Evolutionary conservation across 1,284 basidiomycete genomes (phyloP).

Genomic region (Coriolopsis trogii): DNA sequence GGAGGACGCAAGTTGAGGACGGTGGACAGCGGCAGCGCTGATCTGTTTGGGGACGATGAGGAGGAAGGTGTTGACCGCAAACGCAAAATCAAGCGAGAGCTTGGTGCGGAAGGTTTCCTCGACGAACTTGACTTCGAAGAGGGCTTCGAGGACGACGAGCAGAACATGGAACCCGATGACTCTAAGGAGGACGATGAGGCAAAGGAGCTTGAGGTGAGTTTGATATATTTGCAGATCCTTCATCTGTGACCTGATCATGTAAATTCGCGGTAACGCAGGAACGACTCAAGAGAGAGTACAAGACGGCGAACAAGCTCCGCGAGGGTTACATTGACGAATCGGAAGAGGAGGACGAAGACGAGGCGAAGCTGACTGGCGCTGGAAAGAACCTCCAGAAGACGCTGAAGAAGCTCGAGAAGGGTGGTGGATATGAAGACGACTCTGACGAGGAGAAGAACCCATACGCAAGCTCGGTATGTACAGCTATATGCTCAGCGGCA

Average conservation of each 20-base stretch:
- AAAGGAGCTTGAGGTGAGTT: slow-evolving; percentile 79
- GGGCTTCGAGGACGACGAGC: slow-evolving; percentile 87
- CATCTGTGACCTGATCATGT: neutral
- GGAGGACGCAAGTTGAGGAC: slow-evolving; percentile 64
- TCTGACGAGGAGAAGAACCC: slow-evolving; percentile 82
- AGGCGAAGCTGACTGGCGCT: slow-evolving; percentile 61
- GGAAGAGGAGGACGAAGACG: slow-evolving; percentile 70
- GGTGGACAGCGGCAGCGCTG: slow-evolving; percentile 60
- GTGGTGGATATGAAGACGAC: slow-evolving; percentile 74
- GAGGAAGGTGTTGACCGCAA: slow-evolving; percentile 54
- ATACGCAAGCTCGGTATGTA: slow-evolving; percentile 73
- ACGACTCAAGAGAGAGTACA: slow-evolving; percentile 82
- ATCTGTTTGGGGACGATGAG: slow-evolving; percentile 68
- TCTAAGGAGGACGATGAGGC: slow-evolving; percentile 80
- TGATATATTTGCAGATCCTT: neutral
- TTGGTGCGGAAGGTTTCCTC: slow-evolving; percentile 71
- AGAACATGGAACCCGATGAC: slow-evolving; percentile 72
- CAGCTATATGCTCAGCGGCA: neutral
- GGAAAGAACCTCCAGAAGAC: slow-evolving; percentile 80
- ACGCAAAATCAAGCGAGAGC: slow-evolving; percentile 53
- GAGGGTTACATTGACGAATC: slow-evolving; percentile 71
- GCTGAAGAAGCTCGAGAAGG: slow-evolving; percentile 73
- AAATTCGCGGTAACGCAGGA: slow-evolving; percentile 61
- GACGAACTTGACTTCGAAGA: slow-evolving; percentile 87
- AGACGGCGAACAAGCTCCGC: slow-evolving; percentile 71